Evolutionary conservation across 2,329 filamentous ascomycete species (phyloP).

Genomic region (Corniculantispora saksenae): DNA sequence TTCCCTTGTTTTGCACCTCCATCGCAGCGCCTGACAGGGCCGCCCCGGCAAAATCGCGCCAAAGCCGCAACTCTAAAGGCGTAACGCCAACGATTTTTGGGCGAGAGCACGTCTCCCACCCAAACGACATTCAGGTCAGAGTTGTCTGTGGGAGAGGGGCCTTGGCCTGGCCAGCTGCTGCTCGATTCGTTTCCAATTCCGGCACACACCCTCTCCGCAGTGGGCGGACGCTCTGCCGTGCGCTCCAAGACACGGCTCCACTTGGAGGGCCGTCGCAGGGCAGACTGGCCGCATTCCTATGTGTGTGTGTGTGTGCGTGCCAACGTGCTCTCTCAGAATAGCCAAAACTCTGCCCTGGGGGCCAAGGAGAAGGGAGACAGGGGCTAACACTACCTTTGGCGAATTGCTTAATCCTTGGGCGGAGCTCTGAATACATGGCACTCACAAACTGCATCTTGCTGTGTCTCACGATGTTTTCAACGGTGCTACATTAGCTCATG

Average conservation of each 20-base stretch:
- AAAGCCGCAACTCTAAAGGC: neutral
- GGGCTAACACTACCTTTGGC: neutral
- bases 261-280: neutral
- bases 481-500: constrained; percentile 18
- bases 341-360: neutral
- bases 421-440: neutral
- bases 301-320: neutral
- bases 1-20: neutral
- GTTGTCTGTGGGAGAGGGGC: neutral
- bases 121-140: neutral
- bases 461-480: constrained; percentile 12
- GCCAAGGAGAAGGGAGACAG: neutral
- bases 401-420: neutral
- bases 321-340: neutral
- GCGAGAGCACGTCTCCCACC: no score
- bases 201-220: constrained; percentile 5
- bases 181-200: constrained; percentile 9
- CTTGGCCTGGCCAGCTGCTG: neutral
- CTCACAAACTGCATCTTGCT: neutral
- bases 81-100: neutral
- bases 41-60: neutral
- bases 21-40: neutral
- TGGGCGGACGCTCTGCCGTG: neutral
- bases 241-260: neutral
- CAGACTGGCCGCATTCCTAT: neutral